phyloP scores from a whole-genome alignment of 202 grass and related monocot species.

The Dendrocalamus latiflorus region DNA sequence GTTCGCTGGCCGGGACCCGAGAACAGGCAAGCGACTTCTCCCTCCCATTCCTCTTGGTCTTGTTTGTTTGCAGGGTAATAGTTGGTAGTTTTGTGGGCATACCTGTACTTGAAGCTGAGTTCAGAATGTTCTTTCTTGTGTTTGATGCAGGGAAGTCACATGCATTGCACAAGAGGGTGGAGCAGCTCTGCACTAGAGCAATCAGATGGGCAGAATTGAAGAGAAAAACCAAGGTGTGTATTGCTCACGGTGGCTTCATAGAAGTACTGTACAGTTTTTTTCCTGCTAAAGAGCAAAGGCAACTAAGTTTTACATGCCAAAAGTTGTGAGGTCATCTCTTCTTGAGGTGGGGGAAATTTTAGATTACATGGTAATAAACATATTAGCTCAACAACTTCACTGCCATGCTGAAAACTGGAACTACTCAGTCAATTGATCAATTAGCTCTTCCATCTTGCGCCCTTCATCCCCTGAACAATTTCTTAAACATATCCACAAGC shows the following conservation, averaged over 20 bases:
- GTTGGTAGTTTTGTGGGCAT: no score
- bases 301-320: background rate
- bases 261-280: background rate
- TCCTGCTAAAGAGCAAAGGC: background rate
- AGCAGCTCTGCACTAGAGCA: constrained; percentile 93
- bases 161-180: constrained; percentile 95
- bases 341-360: background rate
- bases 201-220: constrained; percentile 89
- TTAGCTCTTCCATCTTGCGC: background rate
- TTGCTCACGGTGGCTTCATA: background rate
- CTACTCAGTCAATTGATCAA: background rate
- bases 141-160: constrained; percentile 81
- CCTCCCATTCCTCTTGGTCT: no score
- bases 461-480: background rate
- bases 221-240: constrained; percentile 80
- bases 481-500: no score
- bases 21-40: constrained; percentile 52
- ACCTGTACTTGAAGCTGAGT: constrained; percentile 4
- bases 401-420: background rate
- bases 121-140: background rate
- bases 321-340: background rate
- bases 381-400: background rate
- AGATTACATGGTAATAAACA: background rate
- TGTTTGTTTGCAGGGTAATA: no score
- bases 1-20: constrained; percentile 75